Base-by-base conservation (phyloP, 2,329 filamentous ascomycete species). In the Geosmithia putterillii region DNA sequence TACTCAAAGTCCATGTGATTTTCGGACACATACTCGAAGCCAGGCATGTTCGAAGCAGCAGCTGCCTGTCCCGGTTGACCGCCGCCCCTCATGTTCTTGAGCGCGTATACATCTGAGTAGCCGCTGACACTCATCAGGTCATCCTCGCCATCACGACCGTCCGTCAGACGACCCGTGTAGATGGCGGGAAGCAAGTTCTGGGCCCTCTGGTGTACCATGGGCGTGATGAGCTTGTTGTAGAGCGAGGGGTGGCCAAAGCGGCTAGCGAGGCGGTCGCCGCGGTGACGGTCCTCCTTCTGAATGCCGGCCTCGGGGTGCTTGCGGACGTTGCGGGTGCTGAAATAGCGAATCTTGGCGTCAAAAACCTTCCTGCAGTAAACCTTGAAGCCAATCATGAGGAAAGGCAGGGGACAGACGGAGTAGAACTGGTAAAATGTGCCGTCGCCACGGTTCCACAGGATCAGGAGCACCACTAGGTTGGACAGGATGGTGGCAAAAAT, bases 191-290 rank as follows among this genome's bases (percentile, higher is more conserved):
- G 73, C 36, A 92, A 73, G 46, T 92, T 88, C 54, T 92, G 86
- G 2, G 87, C 86, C 62, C 85, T 94, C 43, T 86, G 83, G 54
- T 94, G 83, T 3, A 96, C 90, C 89, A 96, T 95, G 3, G 90
- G 90, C 0, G 88, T 94, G 52, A 90, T 89, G 18, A 96, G 72
- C 3, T 85, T 83, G 60, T 84, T 85, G 67, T 92, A 95, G 15
- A 96, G 71, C 4, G 86, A 88, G 1, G 90, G 92, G 58, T 98
- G 87, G 2, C 88, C 89, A 57, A 95, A 98, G 21, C 85, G 76
- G 20, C 79, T 79, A 46, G 76, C 83, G 44, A 88, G 74, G 54
- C 76, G 83, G 60, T 83, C 88, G 57, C 63, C 81, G 53, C 73
- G 76, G 58, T 68, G 57, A 15, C 69, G 67, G 42, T 66, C 63